phyloP scores from a whole-genome alignment of 371 early-diverging fungal genomes.

The Mortierella sp. region DNA sequence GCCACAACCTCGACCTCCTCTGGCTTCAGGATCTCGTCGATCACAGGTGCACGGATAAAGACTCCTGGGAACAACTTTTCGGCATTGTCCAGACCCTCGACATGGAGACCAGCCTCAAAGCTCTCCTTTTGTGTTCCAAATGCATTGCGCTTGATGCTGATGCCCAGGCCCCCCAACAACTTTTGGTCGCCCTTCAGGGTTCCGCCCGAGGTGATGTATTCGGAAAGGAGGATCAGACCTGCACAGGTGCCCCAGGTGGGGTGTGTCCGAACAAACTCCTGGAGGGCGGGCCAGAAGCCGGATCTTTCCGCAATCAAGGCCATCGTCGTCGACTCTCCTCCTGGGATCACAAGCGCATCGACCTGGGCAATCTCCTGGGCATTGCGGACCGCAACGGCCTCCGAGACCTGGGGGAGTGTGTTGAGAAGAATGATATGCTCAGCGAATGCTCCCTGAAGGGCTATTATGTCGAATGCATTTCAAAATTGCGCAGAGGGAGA shows the following conservation, averaged over 20 bases:
- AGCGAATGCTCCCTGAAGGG: constrained; percentile 93
- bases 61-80: constrained; percentile 79
- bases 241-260: constrained; percentile 98
- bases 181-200: constrained; percentile 90
- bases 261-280: constrained; percentile 78
- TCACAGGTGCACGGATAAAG: constrained; percentile 96
- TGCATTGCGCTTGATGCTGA: constrained; percentile 91
- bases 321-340: constrained; percentile 96
- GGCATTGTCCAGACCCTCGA: constrained; percentile 67
- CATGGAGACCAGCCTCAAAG: constrained; percentile 78
- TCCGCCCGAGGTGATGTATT: constrained; percentile 71
- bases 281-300: constrained; percentile 81
- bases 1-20: constrained; percentile 80
- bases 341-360: constrained; percentile 94
- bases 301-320: constrained; percentile 90
- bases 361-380: constrained; percentile 66
- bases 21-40: constrained; percentile 75
- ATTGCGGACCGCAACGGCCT: constrained; percentile 79
- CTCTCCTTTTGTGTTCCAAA: constrained; percentile 95
- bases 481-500: not conserved
- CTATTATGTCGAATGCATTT: constrained; percentile 52
- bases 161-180: constrained; percentile 85
- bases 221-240: constrained; percentile 92
- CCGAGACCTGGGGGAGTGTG: constrained; percentile 68
- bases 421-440: constrained; percentile 91